phyloP scores from a whole-genome alignment of 257 asterid genomes.

The Rehmannia glutinosa region DNA sequence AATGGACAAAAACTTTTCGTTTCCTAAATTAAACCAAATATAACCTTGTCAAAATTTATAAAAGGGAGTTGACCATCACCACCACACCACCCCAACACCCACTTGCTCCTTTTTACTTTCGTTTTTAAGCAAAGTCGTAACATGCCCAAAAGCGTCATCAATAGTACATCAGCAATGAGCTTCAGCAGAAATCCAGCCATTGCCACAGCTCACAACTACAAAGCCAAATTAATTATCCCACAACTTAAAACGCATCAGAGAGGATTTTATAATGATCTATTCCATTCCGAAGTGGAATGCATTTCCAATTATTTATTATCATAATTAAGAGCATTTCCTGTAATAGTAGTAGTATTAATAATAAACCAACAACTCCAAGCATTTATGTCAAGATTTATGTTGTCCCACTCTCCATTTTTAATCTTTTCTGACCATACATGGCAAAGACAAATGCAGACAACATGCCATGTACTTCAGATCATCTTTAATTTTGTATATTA shows the following conservation, averaged over 20 bases:
- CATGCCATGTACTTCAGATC: no score
- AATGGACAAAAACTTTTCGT: no score
- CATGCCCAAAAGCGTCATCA: conserved; percentile 18
- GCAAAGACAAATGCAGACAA: no score
- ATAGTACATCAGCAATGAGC: conserved; percentile 12
- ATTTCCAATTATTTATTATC: background rate
- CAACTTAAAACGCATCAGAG: background rate
- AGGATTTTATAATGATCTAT: background rate
- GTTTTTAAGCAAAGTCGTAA: background rate
- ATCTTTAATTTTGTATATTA: no score
- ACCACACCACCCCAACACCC: background rate
- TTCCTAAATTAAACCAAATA: no score
- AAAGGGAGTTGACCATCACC: no score
- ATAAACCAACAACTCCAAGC: no score
- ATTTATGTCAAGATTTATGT: no score
- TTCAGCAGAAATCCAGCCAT: background rate
- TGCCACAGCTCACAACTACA: background rate
- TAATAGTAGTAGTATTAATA: background rate
- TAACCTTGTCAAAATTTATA: no score
- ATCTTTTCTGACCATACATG: no score
- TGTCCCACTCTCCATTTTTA: no score
- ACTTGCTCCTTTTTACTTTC: background rate
- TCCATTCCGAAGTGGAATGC: conserved; percentile 16
- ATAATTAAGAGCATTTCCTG: background rate
- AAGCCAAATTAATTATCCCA: no score